A percentile compares a stretch with the other conserved stretches of the same genome.
Evolutionary conservation across 2,329 filamentous ascomycete species (phyloP).

Genomic region (Fonsecaea multimorphosa): DNA sequence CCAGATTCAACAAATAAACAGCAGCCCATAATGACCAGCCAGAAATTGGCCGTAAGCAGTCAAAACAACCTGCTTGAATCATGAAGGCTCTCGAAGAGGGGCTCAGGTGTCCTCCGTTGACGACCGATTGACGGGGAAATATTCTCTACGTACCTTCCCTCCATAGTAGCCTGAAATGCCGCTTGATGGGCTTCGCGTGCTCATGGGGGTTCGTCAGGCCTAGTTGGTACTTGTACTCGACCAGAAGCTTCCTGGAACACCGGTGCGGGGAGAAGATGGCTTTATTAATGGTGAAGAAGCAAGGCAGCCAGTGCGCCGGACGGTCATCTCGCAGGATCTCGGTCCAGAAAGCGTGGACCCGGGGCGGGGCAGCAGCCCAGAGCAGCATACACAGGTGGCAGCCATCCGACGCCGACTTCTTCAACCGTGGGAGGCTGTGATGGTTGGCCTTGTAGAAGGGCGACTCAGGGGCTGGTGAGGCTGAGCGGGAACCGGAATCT

Average conservation of each 20-base stretch:
- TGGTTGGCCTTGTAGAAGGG: constrained; percentile 16
- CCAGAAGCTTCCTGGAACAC: not conserved
- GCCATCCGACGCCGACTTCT: constrained; percentile 1
- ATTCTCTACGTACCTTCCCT: not conserved
- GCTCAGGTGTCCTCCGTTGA: not conserved
- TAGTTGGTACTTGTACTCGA: constrained; percentile 8
- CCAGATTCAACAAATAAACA: not conserved
- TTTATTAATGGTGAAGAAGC: constrained; percentile 7
- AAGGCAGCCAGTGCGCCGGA: constrained; percentile 10
- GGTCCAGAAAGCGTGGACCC: constrained; percentile 5
- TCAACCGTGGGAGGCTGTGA: constrained; percentile 3
- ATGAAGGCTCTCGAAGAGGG: not conserved
- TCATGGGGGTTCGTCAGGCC: not conserved
- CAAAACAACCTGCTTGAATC: not conserved
- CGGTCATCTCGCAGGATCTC: constrained; percentile 5
- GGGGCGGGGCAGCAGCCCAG: constrained; percentile 6
- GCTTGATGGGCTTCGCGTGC: not conserved
- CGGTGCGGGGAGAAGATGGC: not conserved
- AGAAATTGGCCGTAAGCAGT: no score
- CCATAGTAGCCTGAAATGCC: constrained; percentile 8
- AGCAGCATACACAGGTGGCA: constrained; percentile 7
- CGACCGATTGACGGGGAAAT: not conserved
- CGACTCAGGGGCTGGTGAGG: not conserved
- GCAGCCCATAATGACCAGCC: not conserved
- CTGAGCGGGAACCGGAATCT: not conserved